phyloP scores from a whole-genome alignment of 2,329 filamentous ascomycete genomes.

The Verticillium dahliae region DNA sequence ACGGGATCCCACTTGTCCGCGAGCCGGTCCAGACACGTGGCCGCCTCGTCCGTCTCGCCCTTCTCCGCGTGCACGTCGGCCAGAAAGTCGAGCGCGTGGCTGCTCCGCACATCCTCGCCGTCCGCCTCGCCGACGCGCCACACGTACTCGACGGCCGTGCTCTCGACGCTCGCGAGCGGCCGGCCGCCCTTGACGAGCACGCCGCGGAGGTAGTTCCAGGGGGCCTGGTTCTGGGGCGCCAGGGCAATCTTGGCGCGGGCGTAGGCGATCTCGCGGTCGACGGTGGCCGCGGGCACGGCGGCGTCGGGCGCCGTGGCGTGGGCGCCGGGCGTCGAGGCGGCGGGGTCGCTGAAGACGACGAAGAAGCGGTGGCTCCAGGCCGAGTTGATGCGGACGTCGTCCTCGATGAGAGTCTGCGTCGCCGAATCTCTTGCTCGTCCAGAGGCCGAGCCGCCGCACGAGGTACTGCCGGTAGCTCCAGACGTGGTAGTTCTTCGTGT shows the following conservation, averaged over 20 bases:
- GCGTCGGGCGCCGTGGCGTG: slow-evolving; percentile 47
- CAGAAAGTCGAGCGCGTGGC: slow-evolving; percentile 64
- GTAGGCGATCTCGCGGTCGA: slow-evolving; percentile 71
- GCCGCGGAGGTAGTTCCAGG: slow-evolving; percentile 88
- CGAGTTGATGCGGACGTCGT: slow-evolving; percentile 90
- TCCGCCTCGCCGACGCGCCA: slow-evolving; percentile 34
- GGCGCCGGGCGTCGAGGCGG: slow-evolving; percentile 35
- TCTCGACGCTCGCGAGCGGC: slow-evolving; percentile 34
- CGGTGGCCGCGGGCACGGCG: slow-evolving; percentile 51
- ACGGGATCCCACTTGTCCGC: slow-evolving; percentile 87
- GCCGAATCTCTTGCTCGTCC: too few relatives aligned
- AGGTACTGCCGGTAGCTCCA: slow-evolving; percentile 87
- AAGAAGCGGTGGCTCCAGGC: slow-evolving; percentile 98
- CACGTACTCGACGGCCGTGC: slow-evolving; percentile 46
- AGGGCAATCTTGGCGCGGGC: slow-evolving; percentile 65
- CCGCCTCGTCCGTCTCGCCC: slow-evolving; percentile 55
- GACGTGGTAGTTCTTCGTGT: slow-evolving; percentile 97
- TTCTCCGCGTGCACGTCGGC: slow-evolving; percentile 60
- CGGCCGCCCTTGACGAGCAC: slow-evolving; percentile 62
- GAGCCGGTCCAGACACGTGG: slow-evolving; percentile 64
- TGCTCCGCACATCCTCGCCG: slow-evolving; percentile 50
- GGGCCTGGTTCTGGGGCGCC: slow-evolving; percentile 88
- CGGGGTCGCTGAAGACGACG: slow-evolving; percentile 68
- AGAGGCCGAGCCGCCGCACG: slow-evolving; percentile 61
- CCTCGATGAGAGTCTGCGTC: slow-evolving; percentile 64